A percentile compares a stretch with the other conserved stretches of the same genome.
Evolutionary conservation across 2,329 filamentous ascomycete genomes (phyloP).

Genomic region (Mariannaea sp.): DNA sequence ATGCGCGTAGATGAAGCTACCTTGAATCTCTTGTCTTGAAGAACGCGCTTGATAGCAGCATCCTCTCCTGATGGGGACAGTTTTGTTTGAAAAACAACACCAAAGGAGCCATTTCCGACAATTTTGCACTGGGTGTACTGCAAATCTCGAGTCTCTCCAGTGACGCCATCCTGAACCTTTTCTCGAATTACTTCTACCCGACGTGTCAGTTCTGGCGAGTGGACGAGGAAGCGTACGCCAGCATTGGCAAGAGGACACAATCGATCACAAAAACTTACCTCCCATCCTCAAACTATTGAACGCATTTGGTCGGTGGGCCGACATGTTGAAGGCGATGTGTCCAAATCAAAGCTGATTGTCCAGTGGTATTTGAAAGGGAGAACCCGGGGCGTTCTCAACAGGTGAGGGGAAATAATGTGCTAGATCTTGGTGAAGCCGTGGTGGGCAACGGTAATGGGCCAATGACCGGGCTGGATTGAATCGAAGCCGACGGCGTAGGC

Average conservation of each 20-base stretch:
- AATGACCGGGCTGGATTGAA: constrained; percentile 25
- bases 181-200: constrained; percentile 89
- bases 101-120: constrained; percentile 97
- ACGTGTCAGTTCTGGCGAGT: constrained; percentile 24
- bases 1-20: constrained; percentile 51
- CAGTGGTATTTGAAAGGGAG: constrained; percentile 34
- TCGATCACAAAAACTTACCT: constrained; percentile 66
- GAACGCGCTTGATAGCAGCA: constrained; percentile 96
- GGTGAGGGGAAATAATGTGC: constrained; percentile 39
- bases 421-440: constrained; percentile 43
- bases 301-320: constrained; percentile 87
- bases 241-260: constrained; percentile 7
- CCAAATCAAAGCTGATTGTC: constrained; percentile 36
- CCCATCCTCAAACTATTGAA: constrained; percentile 92
- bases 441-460: constrained; percentile 40
- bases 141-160: constrained; percentile 93
- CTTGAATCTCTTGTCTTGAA: constrained; percentile 99
- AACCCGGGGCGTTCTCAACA: constrained; percentile 31
- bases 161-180: constrained; percentile 98
- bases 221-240: not conserved
- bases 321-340: constrained; percentile 61
- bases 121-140: constrained; percentile 99
- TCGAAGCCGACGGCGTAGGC: constrained; percentile 26
- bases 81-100: constrained; percentile 98
- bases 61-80: constrained; percentile 97